Base-by-base conservation (phyloP, 129 eudicot species). In the Cynara cardunculus region DNA sequence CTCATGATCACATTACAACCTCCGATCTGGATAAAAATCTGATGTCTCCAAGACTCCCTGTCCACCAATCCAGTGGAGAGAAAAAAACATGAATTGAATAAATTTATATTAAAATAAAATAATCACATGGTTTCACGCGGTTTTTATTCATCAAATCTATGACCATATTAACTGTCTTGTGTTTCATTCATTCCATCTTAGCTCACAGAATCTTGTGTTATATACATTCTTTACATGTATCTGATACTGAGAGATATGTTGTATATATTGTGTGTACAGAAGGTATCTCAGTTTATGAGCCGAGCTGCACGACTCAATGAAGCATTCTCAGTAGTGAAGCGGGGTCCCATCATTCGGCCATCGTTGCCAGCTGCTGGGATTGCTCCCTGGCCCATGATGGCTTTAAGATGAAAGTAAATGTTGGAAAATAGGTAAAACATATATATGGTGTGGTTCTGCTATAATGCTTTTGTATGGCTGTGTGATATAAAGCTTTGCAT, bases 251-350 rank as follows among this genome's bases (percentile, higher is more conserved):
- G 14, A 4, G n/a, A 37, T 4, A 22, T 27, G 8, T 13, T 49
- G 24, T 39, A n/a, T 24, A 21, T 10, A 4, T 69, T 8, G 7
- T 37, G 37, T 82, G 37, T 94, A 89, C 97, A 94, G 98, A 94
- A 90, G 96, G 90, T 82, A 71, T 91, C 98, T 81, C 97, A 94
- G 87, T 88, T 94, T 73, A 91, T 88, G 93, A 91, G 78, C 71
- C 87, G 91, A 61, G 98, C 91, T 81, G 98, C 93, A 71, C 87
- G 89, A 44, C 91, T 94, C 11, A 94, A 94, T 46, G 97, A 94
- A 76, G 97, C 98, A 70, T 94, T 94, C 84, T 91, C 96, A 7
- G 83, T 94, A 39, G 98, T 94, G 87, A 94, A 85, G 82, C 86
- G 92, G 78, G 90, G 87, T 14, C 98, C 98, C 18, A 74, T 94